Conservation (phyloP, 257 asterid genomes). For the Solanum arcanum region DNA sequence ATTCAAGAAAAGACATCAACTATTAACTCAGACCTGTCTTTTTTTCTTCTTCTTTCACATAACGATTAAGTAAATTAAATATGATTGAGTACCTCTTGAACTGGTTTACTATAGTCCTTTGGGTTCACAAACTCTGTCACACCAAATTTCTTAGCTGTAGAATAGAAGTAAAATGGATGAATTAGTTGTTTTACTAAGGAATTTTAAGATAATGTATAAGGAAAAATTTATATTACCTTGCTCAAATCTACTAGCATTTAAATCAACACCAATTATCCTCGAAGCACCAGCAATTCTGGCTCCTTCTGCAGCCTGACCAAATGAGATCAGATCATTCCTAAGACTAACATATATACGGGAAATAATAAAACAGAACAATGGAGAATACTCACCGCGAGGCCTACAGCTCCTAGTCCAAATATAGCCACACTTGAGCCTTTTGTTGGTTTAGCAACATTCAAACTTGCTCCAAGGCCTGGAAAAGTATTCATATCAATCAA, state of each 20-base stretch:
- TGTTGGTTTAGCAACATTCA: constrained; percentile 70
- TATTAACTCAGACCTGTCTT: not conserved
- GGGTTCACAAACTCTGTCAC: constrained; percentile 37
- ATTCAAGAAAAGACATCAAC: not conserved
- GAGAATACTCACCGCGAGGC: constrained; percentile 49
- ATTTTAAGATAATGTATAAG: not conserved
- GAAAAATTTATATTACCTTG: constrained; percentile 17
- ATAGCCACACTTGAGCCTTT: constrained; percentile 66
- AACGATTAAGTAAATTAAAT: not conserved
- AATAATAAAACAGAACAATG: not conserved
- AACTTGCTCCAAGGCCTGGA: constrained; percentile 74
- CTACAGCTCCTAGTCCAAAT: constrained; percentile 87
- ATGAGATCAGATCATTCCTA: not conserved
- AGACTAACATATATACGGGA: too few relatives aligned
- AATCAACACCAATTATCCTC: constrained; percentile 62
- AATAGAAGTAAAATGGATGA: not conserved
- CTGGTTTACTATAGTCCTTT: constrained; percentile 24
- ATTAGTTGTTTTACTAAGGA: not conserved
- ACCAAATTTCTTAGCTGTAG: constrained; percentile 33
- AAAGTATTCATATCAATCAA: not conserved
- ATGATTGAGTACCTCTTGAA: constrained; percentile 20
- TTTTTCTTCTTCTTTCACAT: not conserved
- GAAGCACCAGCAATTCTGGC: constrained; percentile 71
- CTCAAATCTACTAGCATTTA: constrained; percentile 51
- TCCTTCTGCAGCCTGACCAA: constrained; percentile 70